Conservation (phyloP, 192 early-diverging fungal species). For the Physocladia obscura region DNA sequence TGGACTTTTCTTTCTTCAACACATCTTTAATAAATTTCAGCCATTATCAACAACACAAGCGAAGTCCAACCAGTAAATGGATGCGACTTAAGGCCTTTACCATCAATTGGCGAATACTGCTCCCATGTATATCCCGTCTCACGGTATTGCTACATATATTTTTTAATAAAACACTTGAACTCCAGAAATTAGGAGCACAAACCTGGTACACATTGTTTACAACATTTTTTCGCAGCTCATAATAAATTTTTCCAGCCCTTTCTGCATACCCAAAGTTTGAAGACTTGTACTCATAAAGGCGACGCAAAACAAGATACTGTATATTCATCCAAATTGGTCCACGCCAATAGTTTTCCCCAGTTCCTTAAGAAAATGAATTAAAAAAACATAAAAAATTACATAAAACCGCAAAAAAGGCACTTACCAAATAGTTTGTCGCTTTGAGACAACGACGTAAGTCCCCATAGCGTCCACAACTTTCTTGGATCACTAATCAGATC, state of each 20-base stretch:
- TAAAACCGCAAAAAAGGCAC: background rate
- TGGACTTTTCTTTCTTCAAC: background rate
- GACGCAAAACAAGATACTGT: constrained; percentile 78
- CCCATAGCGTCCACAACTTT: constrained; percentile 79
- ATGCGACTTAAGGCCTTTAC: constrained; percentile 77
- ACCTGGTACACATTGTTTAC: constrained; percentile 71
- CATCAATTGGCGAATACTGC: constrained; percentile 78
- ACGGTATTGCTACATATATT: constrained; percentile 65
- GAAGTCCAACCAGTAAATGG: constrained; percentile 96
- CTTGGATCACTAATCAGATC: constrained; percentile 74
- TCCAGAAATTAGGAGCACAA: background rate
- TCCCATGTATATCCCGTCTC: constrained; percentile 86
- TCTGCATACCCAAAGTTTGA: constrained; percentile 63
- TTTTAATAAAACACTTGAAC: background rate
- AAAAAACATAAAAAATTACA: background rate
- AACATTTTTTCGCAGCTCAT: constrained; percentile 69
- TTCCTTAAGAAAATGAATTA: constrained; percentile 53
- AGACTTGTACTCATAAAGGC: constrained; percentile 46
- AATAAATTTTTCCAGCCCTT: constrained; percentile 61
- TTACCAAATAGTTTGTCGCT: constrained; percentile 26
- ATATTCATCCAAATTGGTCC: constrained; percentile 93
- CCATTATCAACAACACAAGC: constrained; percentile 80
- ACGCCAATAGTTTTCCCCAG: constrained; percentile 92
- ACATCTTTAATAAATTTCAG: constrained; percentile 69
- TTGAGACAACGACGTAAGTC: constrained; percentile 41